Percentiles rank a stretch among this genome's conserved stretches.
Conservation (phyloP, 176 grass and related monocot species). For the Hyparrhenia diplandra region DNA sequence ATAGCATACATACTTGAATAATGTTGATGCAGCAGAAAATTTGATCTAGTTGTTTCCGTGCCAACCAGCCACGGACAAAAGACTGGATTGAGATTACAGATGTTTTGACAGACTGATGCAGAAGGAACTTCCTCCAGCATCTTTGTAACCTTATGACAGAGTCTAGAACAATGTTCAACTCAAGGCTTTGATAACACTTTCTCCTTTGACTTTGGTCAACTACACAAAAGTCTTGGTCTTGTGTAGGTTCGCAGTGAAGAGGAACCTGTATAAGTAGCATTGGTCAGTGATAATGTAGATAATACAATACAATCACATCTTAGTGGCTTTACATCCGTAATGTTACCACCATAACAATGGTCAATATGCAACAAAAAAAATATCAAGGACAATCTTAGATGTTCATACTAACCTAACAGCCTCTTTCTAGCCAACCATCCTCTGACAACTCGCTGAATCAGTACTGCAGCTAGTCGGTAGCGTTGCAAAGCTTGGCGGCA, state of each 20-base stretch:
- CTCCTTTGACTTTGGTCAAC: conserved; percentile 5
- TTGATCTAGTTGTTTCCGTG: conserved; percentile 33
- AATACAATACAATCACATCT: neutral
- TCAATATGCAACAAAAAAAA: neutral
- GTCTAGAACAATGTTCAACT: conserved; percentile 45
- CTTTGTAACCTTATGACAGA: conserved; percentile 46
- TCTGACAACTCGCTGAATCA: conserved; percentile 46
- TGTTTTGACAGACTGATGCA: conserved; percentile 10
- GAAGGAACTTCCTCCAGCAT: conserved; percentile 54
- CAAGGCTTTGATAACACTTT: conserved; percentile 14
- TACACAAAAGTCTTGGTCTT: conserved; percentile 7
- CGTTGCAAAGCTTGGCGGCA: conserved; percentile 16
- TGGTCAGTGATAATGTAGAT: neutral
- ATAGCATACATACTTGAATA: conserved; percentile 49
- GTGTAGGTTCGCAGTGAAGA: conserved; percentile 29
- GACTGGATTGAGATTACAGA: conserved; percentile 55
- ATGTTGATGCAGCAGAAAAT: conserved; percentile 7
- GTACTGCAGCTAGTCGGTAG: conserved; percentile 9
- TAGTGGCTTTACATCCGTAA: neutral
- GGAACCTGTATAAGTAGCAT: conserved; percentile 39
- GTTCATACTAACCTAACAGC: conserved; percentile 46
- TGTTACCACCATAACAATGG: neutral
- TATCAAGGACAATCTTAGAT: conserved; percentile 18
- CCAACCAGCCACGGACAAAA: conserved; percentile 39
- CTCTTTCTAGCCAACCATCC: conserved; percentile 49